Base-by-base conservation (phyloP, 2,329 filamentous ascomycete species). In the Aspergillus quadrilineatus region DNA sequence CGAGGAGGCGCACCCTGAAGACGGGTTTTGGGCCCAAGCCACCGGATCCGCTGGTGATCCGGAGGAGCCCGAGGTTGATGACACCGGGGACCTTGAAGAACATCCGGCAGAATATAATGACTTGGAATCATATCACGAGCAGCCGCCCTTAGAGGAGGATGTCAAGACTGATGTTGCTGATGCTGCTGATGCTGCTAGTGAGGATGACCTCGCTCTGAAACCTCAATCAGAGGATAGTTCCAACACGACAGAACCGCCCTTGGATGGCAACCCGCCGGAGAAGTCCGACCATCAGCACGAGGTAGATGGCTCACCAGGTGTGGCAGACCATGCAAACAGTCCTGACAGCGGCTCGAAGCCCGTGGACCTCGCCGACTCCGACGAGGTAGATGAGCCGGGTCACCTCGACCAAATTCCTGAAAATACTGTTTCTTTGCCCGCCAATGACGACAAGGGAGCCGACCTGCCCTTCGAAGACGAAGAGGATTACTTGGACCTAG, bases 401-500 rank as follows among this genome's bases (percentile, higher is more conserved):
- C 60, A 67, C 30, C 39, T 56, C 26, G 43, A 64, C 17, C 52
- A 63, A 8, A 62, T 61, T 34, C 49, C 63, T 41, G 62, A 67
- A 7, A 34, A 63, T 22, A 32, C 53, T 7, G 45, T 60, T n/a
- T 26, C 58, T 37, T 32, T 49, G 26, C 50, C 55, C 29, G 44
- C 44, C 41, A 43, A 51, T 7, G 43, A 56, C 26, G 54, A 67
- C 7, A 63, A 65, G 15, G 50, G 28, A n/a, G 62, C 69, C 32
- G 66, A 70, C 28, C 55, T 69, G 9, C 47, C 63, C 6, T 61
- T 65, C 42, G 67, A 65, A 28, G 63, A 70, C 9, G 66, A 64
- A 32, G 75, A 79, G 45, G 75, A 80, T 46, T 74, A 77, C 54
- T 66, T 75, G 50, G 72, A 76, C 52, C 69, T 68, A 41, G 67